Evolutionary conservation across 257 asterid genomes (phyloP).

Genomic region (Solanum clarkiae): DNA sequence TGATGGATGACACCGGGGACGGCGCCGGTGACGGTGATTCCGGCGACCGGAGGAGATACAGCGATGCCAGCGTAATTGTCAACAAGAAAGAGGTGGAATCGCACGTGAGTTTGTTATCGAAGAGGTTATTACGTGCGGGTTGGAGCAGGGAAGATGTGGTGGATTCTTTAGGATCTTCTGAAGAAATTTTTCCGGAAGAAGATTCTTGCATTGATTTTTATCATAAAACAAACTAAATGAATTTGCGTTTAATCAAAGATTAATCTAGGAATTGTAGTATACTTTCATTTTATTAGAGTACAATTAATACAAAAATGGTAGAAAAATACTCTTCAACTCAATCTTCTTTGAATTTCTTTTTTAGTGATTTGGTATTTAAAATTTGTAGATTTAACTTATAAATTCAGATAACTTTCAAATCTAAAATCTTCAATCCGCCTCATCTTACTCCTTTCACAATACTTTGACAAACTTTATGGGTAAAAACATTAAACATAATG

Average conservation of each 20-base stretch:
- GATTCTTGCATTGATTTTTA: conserved; percentile 35
- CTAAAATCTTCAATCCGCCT: neutral
- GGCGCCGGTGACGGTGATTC: neutral
- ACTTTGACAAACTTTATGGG: neutral
- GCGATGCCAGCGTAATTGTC: neutral
- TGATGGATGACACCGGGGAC: conserved; percentile 34
- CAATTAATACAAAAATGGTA: neutral
- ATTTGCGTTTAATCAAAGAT: neutral
- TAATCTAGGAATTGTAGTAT: neutral
- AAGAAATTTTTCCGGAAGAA: conserved; percentile 12
- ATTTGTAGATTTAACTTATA: neutral
- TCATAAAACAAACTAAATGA: neutral
- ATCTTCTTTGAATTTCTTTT: neutral
- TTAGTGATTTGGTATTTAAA: neutral
- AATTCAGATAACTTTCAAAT: neutral
- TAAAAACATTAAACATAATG: neutral
- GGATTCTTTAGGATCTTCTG: conserved; percentile 45
- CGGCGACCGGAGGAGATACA: neutral
- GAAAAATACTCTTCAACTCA: neutral
- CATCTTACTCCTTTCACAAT: neutral
- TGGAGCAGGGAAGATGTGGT: conserved; percentile 82
- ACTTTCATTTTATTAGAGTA: neutral
- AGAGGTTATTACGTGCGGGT: conserved; percentile 52
- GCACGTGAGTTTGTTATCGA: conserved; percentile 38
- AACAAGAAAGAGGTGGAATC: conserved; percentile 13